Evolutionary conservation across 768 basidiomycete species (phyloP), one percentile per base, ranked within the genome.

Genomic region (Leccinum arenicola): DNA sequence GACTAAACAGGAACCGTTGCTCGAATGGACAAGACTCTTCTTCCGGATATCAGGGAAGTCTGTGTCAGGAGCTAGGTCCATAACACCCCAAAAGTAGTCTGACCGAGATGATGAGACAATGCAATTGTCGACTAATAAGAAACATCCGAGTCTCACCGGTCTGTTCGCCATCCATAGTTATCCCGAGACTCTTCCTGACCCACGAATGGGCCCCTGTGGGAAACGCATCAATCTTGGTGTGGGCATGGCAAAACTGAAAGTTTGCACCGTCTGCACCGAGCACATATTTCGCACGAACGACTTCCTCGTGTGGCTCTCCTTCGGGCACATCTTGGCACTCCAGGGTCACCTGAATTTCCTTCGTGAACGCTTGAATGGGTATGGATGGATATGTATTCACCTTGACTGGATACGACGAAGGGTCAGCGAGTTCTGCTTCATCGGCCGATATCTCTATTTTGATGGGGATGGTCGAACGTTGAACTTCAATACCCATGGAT

Each of bases 111-210:
- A 19, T 67, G 9, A 61, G 33, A 12, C n/a, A 12, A 9, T 0
- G 4, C 2, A 25, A 52, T 31, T 35, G 8, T 21, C 12, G n/a
- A 25, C 2, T 21, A 11, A 52, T 29, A 6, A 50, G 17, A 6
- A 33, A 29, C 17, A 2, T 55, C 27, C 27, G 27, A 27, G 27
- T 61, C 56, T 65, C 60, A 72, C 80, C 77, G 12, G 70, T 80
- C 60, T 89, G 86, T 69, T 92, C 89, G 6, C 91, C 91, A 59
- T 91, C 83, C 88, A 93, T 88, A 4, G 74, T 67, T 53, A 93
- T 86, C 9, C 78, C 77, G 9, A 90, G 75, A 0, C 73, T 57
- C 59, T 89, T 90, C 25, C 91, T 82, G 23, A 93, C 88, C 89
- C 90, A 92, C 11, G 89, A 91, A 72, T 91, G 90, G 0, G 89